These are phyloP conservation scores for Neocatenulostroma microsporum DNA, from an alignment of 2,329 filamentous ascomycete species.

Conservation along the genomic window DNA sequence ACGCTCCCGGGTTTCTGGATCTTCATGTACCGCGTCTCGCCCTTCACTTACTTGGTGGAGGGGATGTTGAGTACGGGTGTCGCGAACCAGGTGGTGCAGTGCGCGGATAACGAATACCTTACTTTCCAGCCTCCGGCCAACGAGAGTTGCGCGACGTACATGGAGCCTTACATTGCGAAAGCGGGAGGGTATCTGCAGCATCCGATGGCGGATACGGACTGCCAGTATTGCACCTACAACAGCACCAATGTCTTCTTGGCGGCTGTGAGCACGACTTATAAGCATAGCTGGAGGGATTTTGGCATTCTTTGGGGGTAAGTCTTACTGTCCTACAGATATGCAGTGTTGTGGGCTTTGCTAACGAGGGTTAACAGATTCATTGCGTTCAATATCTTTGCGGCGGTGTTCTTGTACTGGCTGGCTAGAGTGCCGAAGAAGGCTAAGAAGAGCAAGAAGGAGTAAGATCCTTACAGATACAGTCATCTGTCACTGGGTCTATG, in stretches of 20 bases:
- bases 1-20: slow-evolving; percentile 73
- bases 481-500: no score
- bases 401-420: slow-evolving; percentile 48
- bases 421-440: slow-evolving; percentile 45
- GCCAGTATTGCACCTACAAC: slow-evolving; percentile 35
- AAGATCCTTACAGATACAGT: no score
- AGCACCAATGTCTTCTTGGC: slow-evolving; percentile 39
- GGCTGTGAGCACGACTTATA: slow-evolving; percentile 36
- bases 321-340: neutral
- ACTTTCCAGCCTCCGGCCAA: slow-evolving; percentile 55
- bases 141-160: slow-evolving; percentile 33
- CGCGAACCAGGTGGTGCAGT: slow-evolving; percentile 57
- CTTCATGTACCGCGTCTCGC: slow-evolving; percentile 56
- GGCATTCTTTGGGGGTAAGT: slow-evolving; percentile 40
- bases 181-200: slow-evolving; percentile 32
- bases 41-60: slow-evolving; percentile 72
- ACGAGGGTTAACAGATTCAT: no score
- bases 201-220: slow-evolving; percentile 27
- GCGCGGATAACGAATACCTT: slow-evolving; percentile 62
- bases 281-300: slow-evolving; percentile 42
- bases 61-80: slow-evolving; percentile 65
- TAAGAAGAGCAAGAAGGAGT: slow-evolving; percentile 37
- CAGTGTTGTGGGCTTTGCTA: no score
- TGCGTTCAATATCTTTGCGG: slow-evolving; percentile 44
- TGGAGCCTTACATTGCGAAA: slow-evolving; percentile 25